phyloP scores from a whole-genome alignment of 805 yeast genomes.

The Candida oleophila region DNA sequence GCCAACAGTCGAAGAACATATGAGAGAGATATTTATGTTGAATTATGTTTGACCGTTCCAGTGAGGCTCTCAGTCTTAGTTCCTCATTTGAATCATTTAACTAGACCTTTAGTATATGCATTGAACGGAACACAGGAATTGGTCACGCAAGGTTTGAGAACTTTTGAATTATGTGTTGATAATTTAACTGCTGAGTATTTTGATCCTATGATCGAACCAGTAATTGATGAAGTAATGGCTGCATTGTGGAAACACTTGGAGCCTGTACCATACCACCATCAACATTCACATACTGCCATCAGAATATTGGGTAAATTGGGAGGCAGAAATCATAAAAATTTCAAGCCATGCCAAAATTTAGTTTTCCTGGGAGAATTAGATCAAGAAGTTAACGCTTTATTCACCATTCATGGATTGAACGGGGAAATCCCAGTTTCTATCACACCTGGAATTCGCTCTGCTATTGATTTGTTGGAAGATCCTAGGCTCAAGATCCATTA shows the following conservation, averaged over 20 bases:
- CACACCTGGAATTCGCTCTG: conserved; percentile 80
- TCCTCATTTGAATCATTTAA: conserved; percentile 84
- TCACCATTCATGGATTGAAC: conserved; percentile 68
- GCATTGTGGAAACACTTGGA: conserved; percentile 88
- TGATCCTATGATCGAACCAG: conserved; percentile 97
- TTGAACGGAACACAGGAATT: conserved; percentile 87
- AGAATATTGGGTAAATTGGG: conserved; percentile 93
- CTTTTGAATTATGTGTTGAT: conserved; percentile 93
- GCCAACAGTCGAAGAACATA: conserved; percentile 82
- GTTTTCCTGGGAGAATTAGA: conserved; percentile 53
- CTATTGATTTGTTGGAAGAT: conserved; percentile 73
- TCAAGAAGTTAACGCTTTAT: conserved; percentile 67
- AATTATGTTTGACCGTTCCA: conserved; percentile 92
- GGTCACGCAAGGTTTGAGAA: conserved; percentile 90
- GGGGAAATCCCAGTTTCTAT: conserved; percentile 65
- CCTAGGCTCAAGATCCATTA: conserved; percentile 61
- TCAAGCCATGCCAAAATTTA: conserved; percentile 72
- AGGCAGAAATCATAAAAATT: conserved; percentile 87
- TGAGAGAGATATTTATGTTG: conserved; percentile 93
- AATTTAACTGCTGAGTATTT: conserved; percentile 94
- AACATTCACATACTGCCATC: conserved; percentile 91
- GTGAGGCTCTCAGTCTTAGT: conserved; percentile 91
- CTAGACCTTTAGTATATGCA: conserved; percentile 90
- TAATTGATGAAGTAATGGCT: conserved; percentile 88
- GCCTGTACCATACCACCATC: conserved; percentile 93